These are phyloP conservation scores for Salix purpurea DNA, from an alignment of 345 rosid species.

Conservation along the genomic window DNA sequence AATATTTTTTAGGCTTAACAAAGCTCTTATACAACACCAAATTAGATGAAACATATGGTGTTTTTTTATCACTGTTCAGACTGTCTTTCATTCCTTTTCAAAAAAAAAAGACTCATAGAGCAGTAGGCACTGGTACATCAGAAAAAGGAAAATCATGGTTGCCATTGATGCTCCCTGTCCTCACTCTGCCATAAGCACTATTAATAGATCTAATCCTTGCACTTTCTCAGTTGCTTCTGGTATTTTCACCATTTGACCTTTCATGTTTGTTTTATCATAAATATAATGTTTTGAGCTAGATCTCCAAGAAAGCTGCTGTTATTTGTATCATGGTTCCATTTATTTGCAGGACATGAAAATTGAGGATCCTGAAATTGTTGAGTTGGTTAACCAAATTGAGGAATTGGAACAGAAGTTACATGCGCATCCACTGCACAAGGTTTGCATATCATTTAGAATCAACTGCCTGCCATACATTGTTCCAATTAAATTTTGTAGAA, in stretches of 20 bases:
- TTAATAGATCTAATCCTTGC: background rate
- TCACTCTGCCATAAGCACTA: background rate
- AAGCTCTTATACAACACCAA: background rate
- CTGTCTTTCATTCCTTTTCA: background rate
- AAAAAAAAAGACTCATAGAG: background rate
- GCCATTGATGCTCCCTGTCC: background rate
- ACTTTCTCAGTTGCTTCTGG: background rate
- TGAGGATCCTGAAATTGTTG: conserved; percentile 83
- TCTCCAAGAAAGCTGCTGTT: background rate
- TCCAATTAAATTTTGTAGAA: background rate
- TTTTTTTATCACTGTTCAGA: background rate
- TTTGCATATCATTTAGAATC: conserved; percentile 21
- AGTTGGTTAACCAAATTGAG: conserved; percentile 75
- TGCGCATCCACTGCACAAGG: conserved; percentile 92
- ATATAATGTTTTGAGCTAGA: background rate
- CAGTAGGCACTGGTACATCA: too few relatives aligned
- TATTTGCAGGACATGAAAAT: conserved; percentile 87
- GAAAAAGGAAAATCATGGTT: background rate
- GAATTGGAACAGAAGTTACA: conserved; percentile 70
- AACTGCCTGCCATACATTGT: background rate
- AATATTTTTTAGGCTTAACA: background rate
- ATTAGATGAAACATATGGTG: background rate
- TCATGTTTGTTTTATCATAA: background rate
- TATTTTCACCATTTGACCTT: background rate
- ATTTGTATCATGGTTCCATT: background rate